Evolutionary conservation across 2,329 filamentous ascomycete species (phyloP).

Genomic region (Exophiala xenobiotica): DNA sequence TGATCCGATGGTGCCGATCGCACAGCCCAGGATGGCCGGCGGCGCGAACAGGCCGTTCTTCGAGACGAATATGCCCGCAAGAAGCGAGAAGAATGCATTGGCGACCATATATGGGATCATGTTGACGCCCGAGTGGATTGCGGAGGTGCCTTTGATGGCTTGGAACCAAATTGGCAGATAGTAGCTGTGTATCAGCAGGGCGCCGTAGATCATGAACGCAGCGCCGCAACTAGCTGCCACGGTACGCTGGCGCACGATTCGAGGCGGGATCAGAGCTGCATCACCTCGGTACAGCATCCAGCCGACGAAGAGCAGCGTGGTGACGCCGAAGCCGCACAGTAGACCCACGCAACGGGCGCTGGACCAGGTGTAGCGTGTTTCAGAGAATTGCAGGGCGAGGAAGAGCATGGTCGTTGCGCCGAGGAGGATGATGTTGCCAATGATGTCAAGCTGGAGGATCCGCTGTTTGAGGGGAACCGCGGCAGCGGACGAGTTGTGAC

Average conservation of each 20-base stretch:
- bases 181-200: slow-evolving; percentile 29
- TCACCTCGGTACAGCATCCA: slow-evolving; percentile 33
- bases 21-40: slow-evolving; percentile 29
- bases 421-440: slow-evolving; percentile 61
- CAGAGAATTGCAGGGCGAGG: slow-evolving; percentile 23
- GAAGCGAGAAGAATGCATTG: slow-evolving; percentile 15
- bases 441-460: slow-evolving; percentile 48
- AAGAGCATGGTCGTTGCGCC: slow-evolving; percentile 23
- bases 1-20: slow-evolving; percentile 28
- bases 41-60: slow-evolving; percentile 30
- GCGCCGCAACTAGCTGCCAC: slow-evolving; percentile 21
- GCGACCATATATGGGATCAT: slow-evolving; percentile 30
- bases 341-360: slow-evolving; percentile 37
- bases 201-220: slow-evolving; percentile 27
- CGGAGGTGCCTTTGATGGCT: slow-evolving; percentile 26
- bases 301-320: slow-evolving; percentile 34
- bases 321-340: slow-evolving; percentile 34
- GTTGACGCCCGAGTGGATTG: slow-evolving; percentile 30
- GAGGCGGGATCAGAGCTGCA: slow-evolving; percentile 29
- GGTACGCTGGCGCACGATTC: slow-evolving; percentile 25
- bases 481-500: no score
- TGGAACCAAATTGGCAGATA: slow-evolving; percentile 35
- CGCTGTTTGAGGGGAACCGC: slow-evolving; percentile 21
- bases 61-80: slow-evolving; percentile 26
- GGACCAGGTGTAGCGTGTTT: slow-evolving; percentile 33